Conservation (phyloP, 805 yeast genomes). For the Jamesozyma rosinii region DNA sequence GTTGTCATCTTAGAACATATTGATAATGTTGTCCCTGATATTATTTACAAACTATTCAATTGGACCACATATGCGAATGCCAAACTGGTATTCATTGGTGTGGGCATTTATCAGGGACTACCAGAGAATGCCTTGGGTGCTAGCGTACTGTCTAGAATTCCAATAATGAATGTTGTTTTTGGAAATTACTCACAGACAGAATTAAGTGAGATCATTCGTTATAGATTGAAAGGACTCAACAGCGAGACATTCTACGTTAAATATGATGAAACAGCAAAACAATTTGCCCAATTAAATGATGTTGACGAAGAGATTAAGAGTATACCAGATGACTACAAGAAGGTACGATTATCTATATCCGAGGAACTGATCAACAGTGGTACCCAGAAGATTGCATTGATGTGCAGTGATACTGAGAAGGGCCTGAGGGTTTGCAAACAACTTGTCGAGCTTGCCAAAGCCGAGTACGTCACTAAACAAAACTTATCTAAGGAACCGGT, state of each 20-base stretch:
- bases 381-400: not conserved
- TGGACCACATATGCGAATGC: not conserved
- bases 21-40: conserved; percentile 43
- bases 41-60: not conserved
- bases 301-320: not conserved
- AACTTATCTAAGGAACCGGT: not conserved
- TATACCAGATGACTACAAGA: not conserved
- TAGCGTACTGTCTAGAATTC: not conserved
- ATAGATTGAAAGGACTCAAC: not conserved
- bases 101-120: not conserved
- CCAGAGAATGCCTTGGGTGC: not conserved
- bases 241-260: not conserved
- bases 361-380: not conserved
- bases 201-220: not conserved
- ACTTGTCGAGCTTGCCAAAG: not conserved
- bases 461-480: not conserved
- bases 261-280: not conserved
- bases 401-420: not conserved
- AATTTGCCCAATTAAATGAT: not conserved
- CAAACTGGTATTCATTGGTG: not conserved
- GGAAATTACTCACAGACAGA: not conserved
- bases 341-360: not conserved
- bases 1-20: conserved; percentile 79
- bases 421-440: not conserved
- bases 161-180: not conserved